Evolutionary conservation across 2,329 filamentous ascomycete genomes (phyloP).

Genomic region (Pseudogymnoascus sp.): DNA sequence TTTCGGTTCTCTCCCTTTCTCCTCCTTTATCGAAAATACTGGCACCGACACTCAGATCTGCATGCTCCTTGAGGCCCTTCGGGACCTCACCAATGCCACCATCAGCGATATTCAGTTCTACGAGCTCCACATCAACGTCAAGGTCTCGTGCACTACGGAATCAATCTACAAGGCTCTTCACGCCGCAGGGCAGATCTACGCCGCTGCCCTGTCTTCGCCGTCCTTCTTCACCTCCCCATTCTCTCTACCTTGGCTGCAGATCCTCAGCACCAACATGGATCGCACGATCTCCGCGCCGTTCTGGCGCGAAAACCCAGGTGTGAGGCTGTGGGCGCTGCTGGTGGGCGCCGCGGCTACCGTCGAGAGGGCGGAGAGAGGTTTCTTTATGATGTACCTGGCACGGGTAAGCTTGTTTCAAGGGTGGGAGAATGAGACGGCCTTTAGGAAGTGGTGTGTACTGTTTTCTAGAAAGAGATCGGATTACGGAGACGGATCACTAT

Average conservation of each 20-base stretch:
- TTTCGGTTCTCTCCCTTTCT: conserved; percentile 10
- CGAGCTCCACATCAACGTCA: conserved; percentile 8
- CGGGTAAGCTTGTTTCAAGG: neutral
- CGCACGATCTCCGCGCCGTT: conserved; percentile 12
- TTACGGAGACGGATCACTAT: neutral
- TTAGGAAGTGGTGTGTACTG: neutral
- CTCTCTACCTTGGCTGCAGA: conserved; percentile 6
- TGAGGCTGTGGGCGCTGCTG: conserved; percentile 13
- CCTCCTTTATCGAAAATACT: neutral
- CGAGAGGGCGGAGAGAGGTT: conserved; percentile 13
- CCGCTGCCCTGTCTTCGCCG: neutral
- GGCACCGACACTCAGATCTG: neutral
- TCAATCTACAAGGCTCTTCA: conserved; percentile 13
- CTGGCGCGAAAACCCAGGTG: conserved; percentile 13
- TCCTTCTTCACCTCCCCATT: conserved; percentile 1
- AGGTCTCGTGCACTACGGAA: conserved; percentile 6
- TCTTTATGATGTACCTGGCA: conserved; percentile 16
- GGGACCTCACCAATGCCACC: conserved; percentile 1
- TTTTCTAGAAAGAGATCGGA: neutral
- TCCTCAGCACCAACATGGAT: conserved; percentile 6
- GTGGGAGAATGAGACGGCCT: neutral
- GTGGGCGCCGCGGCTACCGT: conserved; percentile 12
- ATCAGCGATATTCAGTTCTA: conserved; percentile 5
- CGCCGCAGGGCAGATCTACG: conserved; percentile 9
- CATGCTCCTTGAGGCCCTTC: neutral